phyloP scores from a whole-genome alignment of 2,329 filamentous ascomycete species.

The Fusarium caatingaense region DNA sequence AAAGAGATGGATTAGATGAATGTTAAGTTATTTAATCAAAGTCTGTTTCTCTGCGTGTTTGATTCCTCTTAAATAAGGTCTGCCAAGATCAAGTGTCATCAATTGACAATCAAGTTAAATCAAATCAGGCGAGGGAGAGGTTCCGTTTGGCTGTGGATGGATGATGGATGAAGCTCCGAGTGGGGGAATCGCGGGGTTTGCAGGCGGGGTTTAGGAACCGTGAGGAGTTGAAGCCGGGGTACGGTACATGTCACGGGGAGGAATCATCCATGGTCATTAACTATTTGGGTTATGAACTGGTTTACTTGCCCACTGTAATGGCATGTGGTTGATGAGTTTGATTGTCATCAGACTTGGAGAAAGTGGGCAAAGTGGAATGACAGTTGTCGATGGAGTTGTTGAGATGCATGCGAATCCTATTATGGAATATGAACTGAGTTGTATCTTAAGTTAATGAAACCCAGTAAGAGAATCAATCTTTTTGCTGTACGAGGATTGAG shows the following conservation, averaged over 20 bases:
- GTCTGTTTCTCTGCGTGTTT: neutral
- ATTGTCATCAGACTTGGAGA: slow-evolving; percentile 4
- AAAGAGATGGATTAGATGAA: neutral
- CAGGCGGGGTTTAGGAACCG: slow-evolving; percentile 16
- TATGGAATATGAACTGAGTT: neutral
- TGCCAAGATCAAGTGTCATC: slow-evolving; percentile 2
- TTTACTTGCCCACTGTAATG: neutral
- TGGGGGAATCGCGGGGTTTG: slow-evolving; percentile 32
- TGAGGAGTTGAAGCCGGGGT: slow-evolving; percentile 22
- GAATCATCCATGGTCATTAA: slow-evolving; percentile 6
- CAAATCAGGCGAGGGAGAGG: slow-evolving; percentile 3
- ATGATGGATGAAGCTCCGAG: slow-evolving; percentile 15
- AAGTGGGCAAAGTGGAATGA: slow-evolving; percentile 4
- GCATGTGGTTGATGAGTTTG: slow-evolving; percentile 15
- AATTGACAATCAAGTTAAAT: slow-evolving; percentile 3
- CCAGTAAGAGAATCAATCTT: neutral
- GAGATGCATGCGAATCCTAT: slow-evolving; percentile 2
- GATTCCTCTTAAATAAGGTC: slow-evolving; percentile 3
- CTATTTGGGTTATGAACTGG: neutral
- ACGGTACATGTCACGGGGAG: slow-evolving; percentile 11
- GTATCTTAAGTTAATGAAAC: neutral
- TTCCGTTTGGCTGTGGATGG: slow-evolving; percentile 9
- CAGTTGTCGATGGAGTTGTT: neutral
- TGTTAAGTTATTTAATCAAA: neutral
- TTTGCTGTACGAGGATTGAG: neutral